Evolutionary conservation across 2,329 filamentous ascomycete species (phyloP).

Genomic region (Colletotrichum tropicale): DNA sequence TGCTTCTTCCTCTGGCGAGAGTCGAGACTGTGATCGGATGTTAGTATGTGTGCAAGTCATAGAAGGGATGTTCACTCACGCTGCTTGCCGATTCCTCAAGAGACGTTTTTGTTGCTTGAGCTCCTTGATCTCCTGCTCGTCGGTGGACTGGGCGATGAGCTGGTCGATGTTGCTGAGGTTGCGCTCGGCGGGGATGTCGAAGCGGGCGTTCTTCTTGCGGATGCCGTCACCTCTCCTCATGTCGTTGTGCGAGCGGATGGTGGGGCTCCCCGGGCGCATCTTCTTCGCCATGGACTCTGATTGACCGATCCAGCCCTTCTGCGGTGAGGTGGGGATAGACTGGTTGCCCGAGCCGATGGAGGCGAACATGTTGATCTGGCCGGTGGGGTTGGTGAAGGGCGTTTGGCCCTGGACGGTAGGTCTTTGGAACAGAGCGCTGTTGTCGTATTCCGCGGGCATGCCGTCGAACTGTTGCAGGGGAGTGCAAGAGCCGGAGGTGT

Average conservation of each 20-base stretch:
- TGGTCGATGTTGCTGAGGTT: constrained; percentile 95
- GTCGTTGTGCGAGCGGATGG: constrained; percentile 77
- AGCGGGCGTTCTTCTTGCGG: constrained; percentile 98
- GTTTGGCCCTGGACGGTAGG: constrained; percentile 54
- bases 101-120: constrained; percentile 98
- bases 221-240: constrained; percentile 84
- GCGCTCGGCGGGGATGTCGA: constrained; percentile 93
- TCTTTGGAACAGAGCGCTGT: constrained; percentile 57
- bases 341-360: constrained; percentile 49
- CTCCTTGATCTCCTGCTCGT: constrained; percentile 95
- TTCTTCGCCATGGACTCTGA: constrained; percentile 60
- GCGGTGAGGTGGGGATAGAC: constrained; percentile 59
- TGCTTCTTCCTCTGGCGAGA: constrained; percentile 98
- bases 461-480: constrained; percentile 75
- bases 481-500: constrained; percentile 73
- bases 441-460: constrained; percentile 60
- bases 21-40: constrained; percentile 71
- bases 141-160: constrained; percentile 84
- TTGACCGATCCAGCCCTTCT: constrained; percentile 62
- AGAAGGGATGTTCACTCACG: constrained; percentile 63
- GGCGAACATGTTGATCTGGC: constrained; percentile 59
- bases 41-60: background rate
- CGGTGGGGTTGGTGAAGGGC: constrained; percentile 58
- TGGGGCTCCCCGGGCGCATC: constrained; percentile 71
- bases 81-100: constrained; percentile 93